phyloP scores from a whole-genome alignment of 2,329 filamentous ascomycete genomes.

The Fusarium algeriense region DNA sequence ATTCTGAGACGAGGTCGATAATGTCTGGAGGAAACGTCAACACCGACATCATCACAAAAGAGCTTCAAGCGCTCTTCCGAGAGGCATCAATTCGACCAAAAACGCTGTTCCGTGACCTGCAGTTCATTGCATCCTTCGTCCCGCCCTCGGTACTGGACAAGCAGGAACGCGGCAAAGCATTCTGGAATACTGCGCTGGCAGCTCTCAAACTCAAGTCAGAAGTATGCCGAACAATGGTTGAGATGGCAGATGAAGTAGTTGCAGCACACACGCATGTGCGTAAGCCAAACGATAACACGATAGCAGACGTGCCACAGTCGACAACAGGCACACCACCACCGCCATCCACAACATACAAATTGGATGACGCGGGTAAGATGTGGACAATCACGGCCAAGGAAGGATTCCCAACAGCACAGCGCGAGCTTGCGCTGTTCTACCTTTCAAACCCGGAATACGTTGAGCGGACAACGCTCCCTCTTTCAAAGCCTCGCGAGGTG shows the following conservation, averaged over 20 bases:
- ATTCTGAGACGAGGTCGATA: constrained; percentile 62
- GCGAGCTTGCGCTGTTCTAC: constrained; percentile 93
- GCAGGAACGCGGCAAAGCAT: constrained; percentile 78
- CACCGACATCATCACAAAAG: constrained; percentile 73
- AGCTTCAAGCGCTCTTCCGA: constrained; percentile 75
- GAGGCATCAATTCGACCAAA: constrained; percentile 78
- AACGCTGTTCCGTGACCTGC: constrained; percentile 83
- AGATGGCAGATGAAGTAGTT: constrained; percentile 68
- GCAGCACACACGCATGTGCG: constrained; percentile 74
- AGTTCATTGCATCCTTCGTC: constrained; percentile 78
- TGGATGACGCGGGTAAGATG: constrained; percentile 87
- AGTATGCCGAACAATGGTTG: constrained; percentile 82
- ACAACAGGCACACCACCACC: constrained; percentile 59
- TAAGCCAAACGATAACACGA: constrained; percentile 54
- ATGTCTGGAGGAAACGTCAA: constrained; percentile 64
- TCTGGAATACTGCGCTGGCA: constrained; percentile 90
- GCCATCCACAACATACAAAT: constrained; percentile 72
- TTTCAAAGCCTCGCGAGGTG: constrained; percentile 86
- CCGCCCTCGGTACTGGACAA: constrained; percentile 70
- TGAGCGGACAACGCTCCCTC: constrained; percentile 81
- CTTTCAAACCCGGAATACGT: constrained; percentile 91
- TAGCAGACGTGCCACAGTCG: constrained; percentile 50
- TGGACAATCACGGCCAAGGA: constrained; percentile 95
- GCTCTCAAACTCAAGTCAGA: constrained; percentile 91
- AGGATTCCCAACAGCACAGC: constrained; percentile 83